Base-by-base conservation (phyloP, 2,329 filamentous ascomycete genomes). In the Fusarium subglutinans region DNA sequence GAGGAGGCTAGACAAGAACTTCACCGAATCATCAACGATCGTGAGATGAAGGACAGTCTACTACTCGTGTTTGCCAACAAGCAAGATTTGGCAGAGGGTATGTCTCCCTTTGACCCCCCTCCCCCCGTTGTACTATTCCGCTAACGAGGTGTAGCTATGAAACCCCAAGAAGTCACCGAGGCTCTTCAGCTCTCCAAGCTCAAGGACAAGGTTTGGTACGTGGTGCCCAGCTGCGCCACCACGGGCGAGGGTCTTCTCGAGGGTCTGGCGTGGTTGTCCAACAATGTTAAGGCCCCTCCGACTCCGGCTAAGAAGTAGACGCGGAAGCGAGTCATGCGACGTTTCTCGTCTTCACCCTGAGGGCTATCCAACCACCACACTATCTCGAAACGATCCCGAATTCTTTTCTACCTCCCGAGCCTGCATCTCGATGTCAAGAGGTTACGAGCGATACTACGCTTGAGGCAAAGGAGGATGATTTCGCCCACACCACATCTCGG, bases 21-120 rank as follows among this genome's bases (percentile, higher is more conserved):
- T 76, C 95, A 98, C 86, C 93, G 96, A 81, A 98, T 98, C 85
- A 94, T 98, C 86, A 96, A 97, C 84, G 96, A 98, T 83, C 92
- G 96, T 75, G 96, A 99, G 88, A 96, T 98, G 91, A 95, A 96
- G 86, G 96, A 98, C 81, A 95, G 95, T 71, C 88, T 98, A 78
- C 87, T 99, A 78, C 86, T 98, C 70, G 96, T 99, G 47, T 98
- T 99, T 83, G 96, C 96, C 81, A 99, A 99, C 88, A 99, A 99
- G 90, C 96, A 98, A 86, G 96, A 99, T 90, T 87, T 98, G 78
- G 88, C 90, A 67, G 94, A 94, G 81, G 91, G 94, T 94, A 85
- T 38, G 12, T 20, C 24, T 28, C 24, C 24, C 10, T 20, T 22
- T 10, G 14, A 26, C 14, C 9, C 14, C 7, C 2, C 9, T 37